Evolutionary conservation across 1,284 basidiomycete species (phyloP), one percentile per base, ranked within the genome.

Genomic region (Pseudozyma hubeiensis): DNA sequence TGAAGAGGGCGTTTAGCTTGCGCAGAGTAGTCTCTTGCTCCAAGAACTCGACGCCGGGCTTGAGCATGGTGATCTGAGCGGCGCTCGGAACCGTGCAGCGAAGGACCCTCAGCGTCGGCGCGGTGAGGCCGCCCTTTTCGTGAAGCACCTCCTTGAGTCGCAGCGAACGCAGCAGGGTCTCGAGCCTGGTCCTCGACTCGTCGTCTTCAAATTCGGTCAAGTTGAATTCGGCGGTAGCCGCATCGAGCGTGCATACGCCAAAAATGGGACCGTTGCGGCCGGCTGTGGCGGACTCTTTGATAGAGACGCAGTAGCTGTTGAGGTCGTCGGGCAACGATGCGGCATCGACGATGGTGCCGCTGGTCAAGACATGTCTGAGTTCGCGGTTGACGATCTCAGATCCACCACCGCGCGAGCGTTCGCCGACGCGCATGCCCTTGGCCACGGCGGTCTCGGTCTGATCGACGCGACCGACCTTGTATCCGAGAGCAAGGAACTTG

Each of bases 391-490:
- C 83, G 55, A 84, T 85, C 54, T 85, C 87, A 62, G 88, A 88
- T 41, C 78, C 79, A 31, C 76, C 80, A 41, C 79, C 81, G 35
- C 88, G 87, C 34, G 86, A 85, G 40, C 86, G 87, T 73, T 77
- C 86, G 84, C 77, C 88, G 86, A 74, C 88, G 77, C 85, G 85
- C 86, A 89, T 88, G 72, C 88, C 88, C 71, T 87, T 78, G 72
- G 88, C 89, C 14, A 90, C 86, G 2, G 92, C 94, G 0, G 97
- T 99, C 86, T 99, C 97, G 3, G 91, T 90, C 85, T 99, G 97
- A 82, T 98, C 96, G 10, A 99, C 97, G 14, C 93, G 90, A 16
- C 97, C 97, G 60, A 99, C 86, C 86, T 98, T 97, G 87, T 97
- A 93, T 0, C 95, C 94, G 88, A 85, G 80, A 3, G 82, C 86